These are phyloP conservation scores for Bisporella sp. DNA, from an alignment of 2,329 filamentous ascomycete genomes.

Conservation along the genomic window DNA sequence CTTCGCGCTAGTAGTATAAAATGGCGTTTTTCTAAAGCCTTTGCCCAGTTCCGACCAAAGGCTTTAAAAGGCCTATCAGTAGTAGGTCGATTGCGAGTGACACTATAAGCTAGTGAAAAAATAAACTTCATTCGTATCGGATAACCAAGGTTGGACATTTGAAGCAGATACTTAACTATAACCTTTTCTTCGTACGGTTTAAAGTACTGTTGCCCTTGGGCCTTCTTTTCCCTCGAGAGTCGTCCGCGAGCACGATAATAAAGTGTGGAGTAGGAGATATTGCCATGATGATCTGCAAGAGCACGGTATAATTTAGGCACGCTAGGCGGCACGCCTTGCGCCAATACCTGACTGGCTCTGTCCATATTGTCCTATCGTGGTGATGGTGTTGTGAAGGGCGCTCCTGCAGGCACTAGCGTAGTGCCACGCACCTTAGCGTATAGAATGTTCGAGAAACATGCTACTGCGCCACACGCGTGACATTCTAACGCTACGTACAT, in stretches of 20 bases:
- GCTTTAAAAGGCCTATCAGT: slow-evolving; percentile 2
- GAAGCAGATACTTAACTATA: slow-evolving; percentile 4
- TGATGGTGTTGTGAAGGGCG: slow-evolving; percentile 3
- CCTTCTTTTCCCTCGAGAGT: slow-evolving; percentile 4
- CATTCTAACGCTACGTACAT: slow-evolving; percentile 7
- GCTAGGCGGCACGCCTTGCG: slow-evolving; percentile 1
- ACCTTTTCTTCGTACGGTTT: slow-evolving; percentile 4
- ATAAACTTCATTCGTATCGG: slow-evolving; percentile 7
- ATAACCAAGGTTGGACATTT: slow-evolving; percentile 8
- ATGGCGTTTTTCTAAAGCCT: slow-evolving; percentile 5
- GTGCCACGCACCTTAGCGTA: slow-evolving; percentile 2
- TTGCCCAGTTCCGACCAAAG: slow-evolving; percentile 5
- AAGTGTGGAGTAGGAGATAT: slow-evolving; percentile 2
- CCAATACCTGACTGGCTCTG: slow-evolving; percentile 27
- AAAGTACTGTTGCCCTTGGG: slow-evolving; percentile 2
- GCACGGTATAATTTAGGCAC: slow-evolving; percentile 1
- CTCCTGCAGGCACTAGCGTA: neutral
- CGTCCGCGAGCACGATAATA: slow-evolving; percentile 3
- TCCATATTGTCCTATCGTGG: slow-evolving; percentile 5
- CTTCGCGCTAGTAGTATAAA: slow-evolving; percentile 2
- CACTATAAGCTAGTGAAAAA: slow-evolving; percentile 2
- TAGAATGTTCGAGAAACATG: slow-evolving; percentile 1
- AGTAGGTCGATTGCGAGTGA: slow-evolving; percentile 7
- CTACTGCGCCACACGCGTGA: slow-evolving; percentile 5
- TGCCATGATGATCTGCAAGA: slow-evolving; percentile 3